Percentiles rank a stretch among this genome's conserved stretches.
phyloP scores from a whole-genome alignment of 2,329 filamentous ascomycete species.

The Aspergillus quadricinctus region DNA sequence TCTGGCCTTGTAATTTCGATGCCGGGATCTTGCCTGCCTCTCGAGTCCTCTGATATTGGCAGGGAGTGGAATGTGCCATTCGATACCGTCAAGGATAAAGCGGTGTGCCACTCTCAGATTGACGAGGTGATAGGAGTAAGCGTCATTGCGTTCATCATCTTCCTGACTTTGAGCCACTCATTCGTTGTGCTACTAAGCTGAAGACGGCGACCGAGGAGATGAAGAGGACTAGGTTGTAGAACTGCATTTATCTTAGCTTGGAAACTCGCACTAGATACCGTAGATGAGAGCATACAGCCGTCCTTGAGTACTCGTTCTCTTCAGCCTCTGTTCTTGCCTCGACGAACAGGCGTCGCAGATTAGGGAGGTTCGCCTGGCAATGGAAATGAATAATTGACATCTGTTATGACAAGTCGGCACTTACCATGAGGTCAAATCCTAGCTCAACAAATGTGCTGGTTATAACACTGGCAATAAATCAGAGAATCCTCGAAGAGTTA shows the following conservation, averaged over 20 bases:
- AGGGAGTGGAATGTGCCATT: background rate
- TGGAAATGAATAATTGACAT: background rate
- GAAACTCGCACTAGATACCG: background rate
- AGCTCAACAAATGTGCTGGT: background rate
- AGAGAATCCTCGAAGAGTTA: background rate
- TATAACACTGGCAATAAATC: background rate
- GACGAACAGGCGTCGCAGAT: slow-evolving; percentile 92
- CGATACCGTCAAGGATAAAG: too few species aligned
- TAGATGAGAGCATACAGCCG: slow-evolving; percentile 61
- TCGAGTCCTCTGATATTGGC: background rate
- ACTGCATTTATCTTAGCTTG: slow-evolving; percentile 46
- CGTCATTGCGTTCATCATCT: slow-evolving; percentile 23
- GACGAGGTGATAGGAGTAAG: background rate
- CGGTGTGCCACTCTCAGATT: background rate
- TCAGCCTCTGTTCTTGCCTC: slow-evolving; percentile 90
- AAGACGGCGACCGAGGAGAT: slow-evolving; percentile 95
- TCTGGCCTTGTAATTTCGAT: background rate
- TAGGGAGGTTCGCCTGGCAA: slow-evolving; percentile 61
- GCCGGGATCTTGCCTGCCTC: background rate
- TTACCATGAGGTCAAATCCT: slow-evolving; percentile 4
- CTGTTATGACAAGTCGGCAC: background rate
- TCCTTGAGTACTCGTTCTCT: slow-evolving; percentile 89
- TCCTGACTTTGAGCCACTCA: slow-evolving; percentile 49
- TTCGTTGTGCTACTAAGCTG: slow-evolving; percentile 84
- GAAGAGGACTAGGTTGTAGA: slow-evolving; percentile 95